Evolutionary conservation across 306 rosid genomes (phyloP).

Genomic region (Vicia sativa): DNA sequence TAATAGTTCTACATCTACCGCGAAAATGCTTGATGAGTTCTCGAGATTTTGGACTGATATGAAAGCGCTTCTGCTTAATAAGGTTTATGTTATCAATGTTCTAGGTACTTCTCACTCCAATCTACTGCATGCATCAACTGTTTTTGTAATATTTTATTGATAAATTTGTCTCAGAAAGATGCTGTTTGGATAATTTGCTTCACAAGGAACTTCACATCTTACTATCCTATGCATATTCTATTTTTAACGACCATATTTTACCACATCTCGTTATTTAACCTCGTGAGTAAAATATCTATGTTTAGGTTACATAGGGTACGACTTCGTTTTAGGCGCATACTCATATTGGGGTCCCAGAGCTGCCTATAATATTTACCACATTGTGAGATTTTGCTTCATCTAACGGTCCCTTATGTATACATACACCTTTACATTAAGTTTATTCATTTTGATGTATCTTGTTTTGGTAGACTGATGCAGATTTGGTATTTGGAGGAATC

Average conservation of each 20-base stretch:
- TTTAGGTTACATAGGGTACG: conserved; percentile 75
- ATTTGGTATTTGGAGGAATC: conserved; percentile 83
- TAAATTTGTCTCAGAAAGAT: conserved; percentile 22
- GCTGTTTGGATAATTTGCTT: conserved; percentile 18
- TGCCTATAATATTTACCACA: conserved; percentile 70
- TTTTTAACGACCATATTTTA: conserved; percentile 24
- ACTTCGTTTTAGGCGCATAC: conserved; percentile 83
- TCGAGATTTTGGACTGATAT: conserved; percentile 58
- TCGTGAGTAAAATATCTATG: conserved; percentile 31
- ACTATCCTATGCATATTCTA: not conserved
- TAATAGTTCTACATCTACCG: conserved; percentile 46
- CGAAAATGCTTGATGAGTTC: conserved; percentile 36
- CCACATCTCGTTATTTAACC: conserved; percentile 13
- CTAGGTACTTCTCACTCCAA: conserved; percentile 61
- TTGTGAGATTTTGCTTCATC: conserved; percentile 55
- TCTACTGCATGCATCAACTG: conserved; percentile 17
- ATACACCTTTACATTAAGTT: conserved; percentile 7
- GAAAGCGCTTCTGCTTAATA: conserved; percentile 65
- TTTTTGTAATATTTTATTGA: conserved; percentile 29
- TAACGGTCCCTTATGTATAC: no score
- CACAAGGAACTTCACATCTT: conserved; percentile 3
- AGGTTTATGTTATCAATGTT: conserved; percentile 70
- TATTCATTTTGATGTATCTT: conserved; percentile 8
- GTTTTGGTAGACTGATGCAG: conserved; percentile 71
- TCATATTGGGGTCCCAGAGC: conserved; percentile 97